A percentile compares a stretch with the other conserved stretches of the same genome.
Evolutionary conservation across 75 land plant species (phyloP).

Genomic region (Chamaecyparis obtusa): DNA sequence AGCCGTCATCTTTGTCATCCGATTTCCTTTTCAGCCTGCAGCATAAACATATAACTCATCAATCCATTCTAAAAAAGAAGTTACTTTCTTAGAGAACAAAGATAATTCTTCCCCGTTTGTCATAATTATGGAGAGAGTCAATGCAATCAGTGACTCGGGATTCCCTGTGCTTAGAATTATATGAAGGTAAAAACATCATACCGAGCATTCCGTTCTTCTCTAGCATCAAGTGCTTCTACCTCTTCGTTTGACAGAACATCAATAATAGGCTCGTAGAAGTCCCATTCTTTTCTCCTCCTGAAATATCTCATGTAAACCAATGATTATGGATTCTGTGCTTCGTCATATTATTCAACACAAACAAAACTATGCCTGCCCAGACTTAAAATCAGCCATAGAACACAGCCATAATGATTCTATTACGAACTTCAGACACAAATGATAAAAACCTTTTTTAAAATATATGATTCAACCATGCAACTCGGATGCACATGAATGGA

Average conservation of each 20-base stretch:
- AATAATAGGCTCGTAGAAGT: conserved; percentile 78
- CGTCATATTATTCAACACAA: neutral
- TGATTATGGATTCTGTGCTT: neutral
- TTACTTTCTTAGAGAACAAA: neutral
- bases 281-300: conserved; percentile 92
- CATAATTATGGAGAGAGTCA: neutral
- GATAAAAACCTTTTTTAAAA: neutral
- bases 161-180: neutral
- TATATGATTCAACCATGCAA: neutral
- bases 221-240: conserved; percentile 78
- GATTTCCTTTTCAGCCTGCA: conserved; percentile 28
- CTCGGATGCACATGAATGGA: neutral
- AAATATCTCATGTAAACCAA: neutral
- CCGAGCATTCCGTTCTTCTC: conserved; percentile 69
- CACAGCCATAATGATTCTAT: neutral
- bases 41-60: neutral
- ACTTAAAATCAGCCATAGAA: neutral
- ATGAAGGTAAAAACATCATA: conserved; percentile 17
- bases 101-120: neutral
- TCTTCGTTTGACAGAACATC: conserved; percentile 82
- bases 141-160: too few species aligned
- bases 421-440: neutral
- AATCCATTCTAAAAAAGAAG: neutral
- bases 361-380: neutral
- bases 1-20: conserved; percentile 35